Conservation (phyloP, 1,284 basidiomycete species). For the Laetiporus sulphureus region DNA sequence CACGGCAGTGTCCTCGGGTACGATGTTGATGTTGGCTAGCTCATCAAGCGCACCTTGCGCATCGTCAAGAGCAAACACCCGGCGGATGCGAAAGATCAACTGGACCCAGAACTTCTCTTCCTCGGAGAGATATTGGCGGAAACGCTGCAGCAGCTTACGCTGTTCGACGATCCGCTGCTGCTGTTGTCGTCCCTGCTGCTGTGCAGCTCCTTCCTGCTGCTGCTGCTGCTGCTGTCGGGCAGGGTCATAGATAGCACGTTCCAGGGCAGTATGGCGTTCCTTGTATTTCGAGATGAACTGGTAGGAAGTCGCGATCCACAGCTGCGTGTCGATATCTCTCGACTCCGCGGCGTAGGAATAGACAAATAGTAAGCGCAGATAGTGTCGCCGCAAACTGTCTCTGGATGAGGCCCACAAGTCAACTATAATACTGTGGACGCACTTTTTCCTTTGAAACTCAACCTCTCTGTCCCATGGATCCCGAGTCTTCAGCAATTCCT, state of each 20-base stretch:
- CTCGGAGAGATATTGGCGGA: constrained; percentile 78
- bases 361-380: constrained; percentile 69
- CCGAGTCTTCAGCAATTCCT: constrained; percentile 61
- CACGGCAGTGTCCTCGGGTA: constrained; percentile 24
- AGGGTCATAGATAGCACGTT: constrained; percentile 47
- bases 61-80: constrained; percentile 60
- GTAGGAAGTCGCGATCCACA: constrained; percentile 94
- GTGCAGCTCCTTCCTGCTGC: too few species aligned
- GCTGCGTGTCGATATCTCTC: constrained; percentile 72
- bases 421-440: constrained; percentile 24
- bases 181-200: constrained; percentile 27
- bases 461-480: constrained; percentile 81
- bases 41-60: constrained; percentile 48
- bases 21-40: constrained; percentile 52
- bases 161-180: constrained; percentile 64
- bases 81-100: constrained; percentile 65
- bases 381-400: constrained; percentile 66
- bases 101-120: constrained; percentile 88
- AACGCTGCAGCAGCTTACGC: constrained; percentile 80
- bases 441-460: constrained; percentile 82
- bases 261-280: constrained; percentile 62
- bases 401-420: constrained; percentile 8
- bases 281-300: constrained; percentile 82
- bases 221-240: constrained; percentile 38
- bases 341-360: constrained; percentile 73